A percentile compares a stretch with the other conserved stretches of the same genome.
These are phyloP conservation scores for Gautieria morchelliformis DNA, from an alignment of 768 basidiomycete genomes.

Conservation along the genomic window DNA sequence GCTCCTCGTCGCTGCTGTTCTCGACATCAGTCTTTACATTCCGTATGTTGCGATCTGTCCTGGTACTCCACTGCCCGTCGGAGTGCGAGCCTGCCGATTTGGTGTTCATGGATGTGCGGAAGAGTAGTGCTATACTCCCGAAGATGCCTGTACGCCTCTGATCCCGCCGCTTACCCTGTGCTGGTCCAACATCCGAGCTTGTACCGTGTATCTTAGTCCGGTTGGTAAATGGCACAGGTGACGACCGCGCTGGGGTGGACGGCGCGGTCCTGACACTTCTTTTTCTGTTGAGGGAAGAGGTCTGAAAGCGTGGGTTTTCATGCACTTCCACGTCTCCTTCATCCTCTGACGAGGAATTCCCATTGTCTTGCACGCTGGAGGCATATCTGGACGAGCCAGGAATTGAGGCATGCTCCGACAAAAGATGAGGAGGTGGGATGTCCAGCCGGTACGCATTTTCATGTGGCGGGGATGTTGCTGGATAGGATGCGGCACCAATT, in stretches of 20 bases:
- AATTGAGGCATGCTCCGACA: not conserved
- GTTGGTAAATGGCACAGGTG: not conserved
- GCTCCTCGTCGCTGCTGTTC: constrained; percentile 22
- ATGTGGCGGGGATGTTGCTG: not conserved
- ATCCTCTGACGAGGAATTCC: constrained; percentile 10
- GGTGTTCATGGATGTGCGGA: constrained; percentile 17
- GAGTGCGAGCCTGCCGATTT: not conserved
- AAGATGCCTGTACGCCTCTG: constrained; percentile 25
- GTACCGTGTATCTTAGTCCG: not conserved
- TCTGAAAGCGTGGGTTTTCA: constrained; percentile 46
- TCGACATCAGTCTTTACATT: constrained; percentile 12
- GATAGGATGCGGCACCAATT: constrained; percentile 20
- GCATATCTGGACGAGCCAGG: constrained; percentile 20
- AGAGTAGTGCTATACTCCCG: constrained; percentile 38
- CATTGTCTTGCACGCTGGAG: constrained; percentile 16
- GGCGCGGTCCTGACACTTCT: not conserved
- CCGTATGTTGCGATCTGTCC: constrained; percentile 27
- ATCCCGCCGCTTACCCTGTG: constrained; percentile 1
- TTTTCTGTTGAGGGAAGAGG: constrained; percentile 10
- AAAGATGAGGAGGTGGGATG: constrained; percentile 42
- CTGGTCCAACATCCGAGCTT: constrained; percentile 1
- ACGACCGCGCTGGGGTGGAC: not conserved
- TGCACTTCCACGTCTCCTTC: constrained; percentile 31
- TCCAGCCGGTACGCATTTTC: constrained; percentile 16
- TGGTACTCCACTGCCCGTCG: constrained; percentile 23